Percentiles rank a stretch among this genome's conserved stretches.
Conservation (phyloP, 805 yeast genomes). For the Candida anglica region DNA sequence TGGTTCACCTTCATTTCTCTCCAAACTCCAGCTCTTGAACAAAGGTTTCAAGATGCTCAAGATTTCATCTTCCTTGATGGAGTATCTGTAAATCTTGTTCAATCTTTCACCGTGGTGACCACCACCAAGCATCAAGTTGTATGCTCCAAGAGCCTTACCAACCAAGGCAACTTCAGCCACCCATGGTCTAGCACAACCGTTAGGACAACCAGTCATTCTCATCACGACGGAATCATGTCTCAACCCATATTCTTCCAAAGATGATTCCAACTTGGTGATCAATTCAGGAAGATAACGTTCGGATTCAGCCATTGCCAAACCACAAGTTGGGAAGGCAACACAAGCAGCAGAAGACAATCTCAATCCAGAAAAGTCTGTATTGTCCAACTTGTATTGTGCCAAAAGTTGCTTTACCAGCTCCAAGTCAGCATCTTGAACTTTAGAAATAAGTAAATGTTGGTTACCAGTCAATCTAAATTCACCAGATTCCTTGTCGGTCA, state of each 20-base stretch:
- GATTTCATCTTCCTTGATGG: constrained; percentile 88
- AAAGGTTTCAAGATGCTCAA: constrained; percentile 72
- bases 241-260: constrained; percentile 86
- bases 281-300: constrained; percentile 87
- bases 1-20: constrained; percentile 87
- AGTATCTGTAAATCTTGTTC: constrained; percentile 83
- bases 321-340: constrained; percentile 98
- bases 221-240: constrained; percentile 91
- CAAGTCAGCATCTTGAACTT: constrained; percentile 66
- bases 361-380: constrained; percentile 75
- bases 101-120: constrained; percentile 91
- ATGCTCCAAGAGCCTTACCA: constrained; percentile 92
- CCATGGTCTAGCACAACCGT: constrained; percentile 99
- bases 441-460: constrained; percentile 82
- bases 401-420: constrained; percentile 58
- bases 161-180: constrained; percentile 92
- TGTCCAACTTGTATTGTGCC: constrained; percentile 75
- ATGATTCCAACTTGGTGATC: constrained; percentile 76
- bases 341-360: constrained; percentile 93
- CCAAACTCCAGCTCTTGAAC: constrained; percentile 92
- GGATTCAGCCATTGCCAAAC: constrained; percentile 97
- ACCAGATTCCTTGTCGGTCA: constrained; percentile 59
- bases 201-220: constrained; percentile 99
- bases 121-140: constrained; percentile 93
- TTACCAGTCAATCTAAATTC: constrained; percentile 94